A percentile compares a stretch with the other conserved stretches of the same genome.
phyloP scores from a whole-genome alignment of 2,329 filamentous ascomycete species.

The Scytalidium sp. region DNA sequence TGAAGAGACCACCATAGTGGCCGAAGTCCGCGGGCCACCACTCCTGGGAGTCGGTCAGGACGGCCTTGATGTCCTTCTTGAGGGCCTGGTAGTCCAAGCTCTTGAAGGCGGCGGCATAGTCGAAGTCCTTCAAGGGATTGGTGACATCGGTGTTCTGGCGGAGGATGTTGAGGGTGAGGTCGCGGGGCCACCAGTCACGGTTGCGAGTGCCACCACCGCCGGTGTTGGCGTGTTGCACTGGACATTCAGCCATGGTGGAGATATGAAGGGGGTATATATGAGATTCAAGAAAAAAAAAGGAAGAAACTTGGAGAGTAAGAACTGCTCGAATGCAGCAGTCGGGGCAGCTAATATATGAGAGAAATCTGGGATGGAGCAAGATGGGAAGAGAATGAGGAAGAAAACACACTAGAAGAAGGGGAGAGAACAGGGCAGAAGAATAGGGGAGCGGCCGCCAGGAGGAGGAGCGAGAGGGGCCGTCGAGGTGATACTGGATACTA shows the following conservation, averaged over 20 bases:
- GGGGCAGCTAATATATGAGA: no score
- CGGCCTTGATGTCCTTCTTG: constrained; percentile 68
- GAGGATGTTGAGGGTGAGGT: constrained; percentile 66
- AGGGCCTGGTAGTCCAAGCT: constrained; percentile 66
- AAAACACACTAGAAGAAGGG: no score
- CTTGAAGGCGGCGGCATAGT: constrained; percentile 73
- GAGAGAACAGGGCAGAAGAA: no score
- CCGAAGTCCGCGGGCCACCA: constrained; percentile 83
- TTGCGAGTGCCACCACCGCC: constrained; percentile 64
- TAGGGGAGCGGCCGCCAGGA: no score
- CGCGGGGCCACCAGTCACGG: constrained; percentile 72
- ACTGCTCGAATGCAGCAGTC: no score
- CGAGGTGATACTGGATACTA: no score
- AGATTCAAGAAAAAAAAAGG: no score
- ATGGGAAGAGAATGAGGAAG: no score
- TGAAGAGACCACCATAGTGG: constrained; percentile 77
- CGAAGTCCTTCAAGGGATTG: constrained; percentile 66
- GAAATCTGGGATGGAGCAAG: no score
- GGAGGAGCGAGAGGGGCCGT: no score
- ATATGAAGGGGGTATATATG: background rate
- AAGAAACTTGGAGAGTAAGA: no score
- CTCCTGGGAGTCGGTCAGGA: constrained; percentile 77
- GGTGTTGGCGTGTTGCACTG: constrained; percentile 16
- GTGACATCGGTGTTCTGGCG: constrained; percentile 64
- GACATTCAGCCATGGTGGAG: constrained; percentile 20